Percentiles rank a stretch among this genome's conserved stretches.
Conservation (phyloP, 371 early-diverging fungal species). For the Blakeslea trispora region DNA sequence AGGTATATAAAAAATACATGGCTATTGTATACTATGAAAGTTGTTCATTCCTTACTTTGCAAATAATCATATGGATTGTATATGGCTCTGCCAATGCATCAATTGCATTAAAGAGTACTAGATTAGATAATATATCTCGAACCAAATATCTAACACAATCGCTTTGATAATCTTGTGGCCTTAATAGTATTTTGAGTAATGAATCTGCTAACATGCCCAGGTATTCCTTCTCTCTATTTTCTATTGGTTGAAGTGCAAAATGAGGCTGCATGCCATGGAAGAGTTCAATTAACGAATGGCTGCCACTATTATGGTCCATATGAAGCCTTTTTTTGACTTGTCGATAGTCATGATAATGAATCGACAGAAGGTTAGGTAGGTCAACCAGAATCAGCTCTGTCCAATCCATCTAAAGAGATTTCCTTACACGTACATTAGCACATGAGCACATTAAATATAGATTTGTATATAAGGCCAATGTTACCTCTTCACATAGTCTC, state of each 20-base stretch:
- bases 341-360: conserved; percentile 57
- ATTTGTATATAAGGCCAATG: background rate
- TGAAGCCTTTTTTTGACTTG: conserved; percentile 48
- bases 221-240: conserved; percentile 54
- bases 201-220: conserved; percentile 50
- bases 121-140: conserved; percentile 53
- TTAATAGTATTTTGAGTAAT: conserved; percentile 42
- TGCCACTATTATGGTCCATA: conserved; percentile 54
- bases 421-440: background rate
- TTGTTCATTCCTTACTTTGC: conserved; percentile 40
- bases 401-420: conserved; percentile 53
- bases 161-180: conserved; percentile 49
- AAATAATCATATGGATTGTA: conserved; percentile 59
- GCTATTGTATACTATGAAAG: no score
- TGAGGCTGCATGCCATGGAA: conserved; percentile 70
- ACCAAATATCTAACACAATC: conserved; percentile 58
- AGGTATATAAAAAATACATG: no score
- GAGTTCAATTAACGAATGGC: conserved; percentile 41
- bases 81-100: conserved; percentile 59
- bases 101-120: conserved; percentile 50
- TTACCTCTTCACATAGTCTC: conserved; percentile 45
- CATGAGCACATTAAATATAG: background rate
- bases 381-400: conserved; percentile 53
- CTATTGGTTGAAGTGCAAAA: conserved; percentile 50
- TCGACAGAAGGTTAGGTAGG: conserved; percentile 51